Conservation (phyloP, 208 protist genomes). For the Acanthamoeba triangularis region DNA sequence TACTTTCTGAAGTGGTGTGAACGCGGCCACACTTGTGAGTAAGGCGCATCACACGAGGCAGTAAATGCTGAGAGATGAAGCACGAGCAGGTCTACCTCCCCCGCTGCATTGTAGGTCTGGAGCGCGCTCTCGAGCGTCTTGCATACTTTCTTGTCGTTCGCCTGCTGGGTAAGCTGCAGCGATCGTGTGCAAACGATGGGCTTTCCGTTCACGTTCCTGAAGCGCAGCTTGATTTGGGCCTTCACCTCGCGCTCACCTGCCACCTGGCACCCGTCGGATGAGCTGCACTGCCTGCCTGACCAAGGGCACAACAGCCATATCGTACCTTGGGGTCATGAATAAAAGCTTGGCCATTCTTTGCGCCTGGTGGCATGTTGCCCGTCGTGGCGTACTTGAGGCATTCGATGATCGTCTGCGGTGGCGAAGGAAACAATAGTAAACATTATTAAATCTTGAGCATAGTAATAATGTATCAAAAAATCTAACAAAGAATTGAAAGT, state of each 20-base stretch:
- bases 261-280: constrained; percentile 84
- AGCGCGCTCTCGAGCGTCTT: constrained; percentile 96
- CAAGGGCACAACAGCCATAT: constrained; percentile 39
- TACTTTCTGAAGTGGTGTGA: constrained; percentile 73
- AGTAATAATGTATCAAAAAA: too few relatives aligned
- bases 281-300: background rate
- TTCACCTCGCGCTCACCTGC: constrained; percentile 97
- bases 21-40: background rate
- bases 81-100: constrained; percentile 51
- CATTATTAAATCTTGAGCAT: background rate
- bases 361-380: constrained; percentile 97
- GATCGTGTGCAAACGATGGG: constrained; percentile 92
- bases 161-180: constrained; percentile 95
- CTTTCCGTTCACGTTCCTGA: constrained; percentile 86
- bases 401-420: constrained; percentile 98
- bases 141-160: constrained; percentile 94
- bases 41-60: background rate
- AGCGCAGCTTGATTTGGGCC: constrained; percentile 97
- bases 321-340: constrained; percentile 97
- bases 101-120: constrained; percentile 93
- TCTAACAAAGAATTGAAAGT: too few relatives aligned
- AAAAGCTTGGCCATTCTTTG: constrained; percentile 96
- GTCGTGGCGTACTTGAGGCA: constrained; percentile 98
- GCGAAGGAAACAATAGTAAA: constrained; percentile 46
- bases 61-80: background rate